These are phyloP conservation scores for Citrus hindsii DNA, from an alignment of 345 rosid genomes.

Conservation along the genomic window DNA sequence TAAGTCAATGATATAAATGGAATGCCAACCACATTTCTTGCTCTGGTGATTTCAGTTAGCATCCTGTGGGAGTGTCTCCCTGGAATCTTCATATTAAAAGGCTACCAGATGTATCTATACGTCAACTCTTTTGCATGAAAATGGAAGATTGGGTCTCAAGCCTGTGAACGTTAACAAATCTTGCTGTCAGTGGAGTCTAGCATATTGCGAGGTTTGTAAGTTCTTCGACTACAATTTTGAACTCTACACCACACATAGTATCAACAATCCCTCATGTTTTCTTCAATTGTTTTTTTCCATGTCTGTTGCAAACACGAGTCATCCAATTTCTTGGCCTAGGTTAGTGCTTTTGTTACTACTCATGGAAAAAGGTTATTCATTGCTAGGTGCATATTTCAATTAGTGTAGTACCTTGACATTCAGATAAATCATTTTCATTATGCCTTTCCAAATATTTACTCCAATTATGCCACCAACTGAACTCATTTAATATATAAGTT, in stretches of 20 bases:
- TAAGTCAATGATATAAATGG: no score
- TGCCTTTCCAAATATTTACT: background rate
- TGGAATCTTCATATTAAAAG: no score
- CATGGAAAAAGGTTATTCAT: background rate
- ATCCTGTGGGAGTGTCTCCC: no score
- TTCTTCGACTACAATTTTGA: background rate
- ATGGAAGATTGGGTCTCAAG: no score
- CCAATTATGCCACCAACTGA: background rate
- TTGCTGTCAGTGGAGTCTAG: no score
- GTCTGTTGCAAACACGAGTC: background rate
- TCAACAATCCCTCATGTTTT: background rate
- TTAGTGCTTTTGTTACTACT: background rate
- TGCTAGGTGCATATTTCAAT: background rate
- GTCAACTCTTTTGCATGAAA: no score
- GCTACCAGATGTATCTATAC: no score
- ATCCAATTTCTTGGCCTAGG: background rate
- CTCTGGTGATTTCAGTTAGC: no score
- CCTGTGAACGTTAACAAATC: no score
- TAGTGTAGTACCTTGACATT: background rate
- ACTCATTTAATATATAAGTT: background rate
- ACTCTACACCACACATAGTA: background rate
- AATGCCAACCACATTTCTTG: no score
- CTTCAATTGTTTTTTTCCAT: background rate
- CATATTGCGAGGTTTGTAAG: background rate
- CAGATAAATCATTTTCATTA: background rate